Percentiles rank a stretch among this genome's conserved stretches.
phyloP scores from a whole-genome alignment of 768 basidiomycete genomes.

The Boletus huronensis region DNA sequence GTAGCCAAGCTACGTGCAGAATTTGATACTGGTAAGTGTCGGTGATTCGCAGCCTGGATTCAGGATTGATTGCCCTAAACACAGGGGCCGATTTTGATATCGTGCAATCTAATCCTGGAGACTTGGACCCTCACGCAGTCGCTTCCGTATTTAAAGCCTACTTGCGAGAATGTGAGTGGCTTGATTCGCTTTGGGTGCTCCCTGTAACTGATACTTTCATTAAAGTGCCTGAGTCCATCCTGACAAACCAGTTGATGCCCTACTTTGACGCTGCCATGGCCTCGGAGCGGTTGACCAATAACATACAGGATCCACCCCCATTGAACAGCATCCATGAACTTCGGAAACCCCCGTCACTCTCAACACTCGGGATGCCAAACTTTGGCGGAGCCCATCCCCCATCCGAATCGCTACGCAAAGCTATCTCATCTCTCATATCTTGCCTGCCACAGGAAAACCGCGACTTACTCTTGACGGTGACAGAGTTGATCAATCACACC shows the following conservation, averaged over 20 bases:
- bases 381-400: constrained; percentile 59
- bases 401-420: constrained; percentile 53
- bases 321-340: constrained; percentile 39
- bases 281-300: constrained; percentile 42
- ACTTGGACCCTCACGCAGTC: constrained; percentile 93
- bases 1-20: constrained; percentile 69
- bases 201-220: constrained; percentile 6
- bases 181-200: neutral
- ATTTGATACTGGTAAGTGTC: constrained; percentile 69
- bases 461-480: constrained; percentile 79
- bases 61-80: constrained; percentile 9
- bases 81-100: constrained; percentile 86
- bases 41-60: neutral
- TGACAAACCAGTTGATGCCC: constrained; percentile 68
- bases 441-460: constrained; percentile 77
- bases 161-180: constrained; percentile 80
- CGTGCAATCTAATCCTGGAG: constrained; percentile 70
- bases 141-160: constrained; percentile 91
- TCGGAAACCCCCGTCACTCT: constrained; percentile 76
- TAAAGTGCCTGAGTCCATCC: constrained; percentile 80
- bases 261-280: constrained; percentile 77
- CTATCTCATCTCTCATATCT: constrained; percentile 59
- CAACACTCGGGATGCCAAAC: constrained; percentile 71
- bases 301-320: constrained; percentile 30
- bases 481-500: constrained; percentile 75